phyloP scores from a whole-genome alignment of 768 basidiomycete species.

The Pleurotus eryngii region DNA sequence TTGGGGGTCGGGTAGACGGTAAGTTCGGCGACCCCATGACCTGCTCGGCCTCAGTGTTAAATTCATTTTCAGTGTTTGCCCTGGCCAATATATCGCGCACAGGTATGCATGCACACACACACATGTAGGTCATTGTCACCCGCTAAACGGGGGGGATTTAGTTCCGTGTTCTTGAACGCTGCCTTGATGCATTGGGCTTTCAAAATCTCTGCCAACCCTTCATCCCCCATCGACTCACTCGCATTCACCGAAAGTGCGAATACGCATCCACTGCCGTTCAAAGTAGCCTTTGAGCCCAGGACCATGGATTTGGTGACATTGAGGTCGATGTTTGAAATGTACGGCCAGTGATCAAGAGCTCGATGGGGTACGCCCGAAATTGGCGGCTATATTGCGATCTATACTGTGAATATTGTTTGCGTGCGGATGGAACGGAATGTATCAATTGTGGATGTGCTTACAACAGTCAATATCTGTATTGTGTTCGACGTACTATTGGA shows the following conservation, averaged over 20 bases:
- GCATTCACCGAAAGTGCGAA: conserved; percentile 66
- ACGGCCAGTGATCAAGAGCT: conserved; percentile 18
- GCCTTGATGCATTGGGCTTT: conserved; percentile 68
- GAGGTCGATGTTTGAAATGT: conserved; percentile 37
- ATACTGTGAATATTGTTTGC: too few relatives aligned
- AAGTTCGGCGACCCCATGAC: conserved; percentile 13
- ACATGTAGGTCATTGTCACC: neutral
- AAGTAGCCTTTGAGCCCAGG: conserved; percentile 52
- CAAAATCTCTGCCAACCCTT: conserved; percentile 46
- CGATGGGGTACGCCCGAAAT: too few relatives aligned
- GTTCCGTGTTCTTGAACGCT: conserved; percentile 65
- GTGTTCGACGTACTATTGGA: too few relatives aligned
- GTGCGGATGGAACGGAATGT: too few relatives aligned
- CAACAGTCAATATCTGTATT: too few relatives aligned
- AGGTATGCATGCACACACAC: conserved; percentile 25
- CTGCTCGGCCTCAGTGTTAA: neutral
- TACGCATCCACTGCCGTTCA: conserved; percentile 61
- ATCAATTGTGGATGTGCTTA: too few relatives aligned
- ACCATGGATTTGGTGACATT: conserved; percentile 29
- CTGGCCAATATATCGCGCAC: conserved; percentile 59
- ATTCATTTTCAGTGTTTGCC: conserved; percentile 46
- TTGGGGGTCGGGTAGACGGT: conserved; percentile 56
- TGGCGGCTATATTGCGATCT: too few relatives aligned
- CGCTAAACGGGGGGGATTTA: conserved; percentile 12
- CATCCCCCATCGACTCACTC: conserved; percentile 53